Evolutionary conservation across 2,329 filamentous ascomycete species (phyloP).

Genomic region (Xylariaceae sp.): DNA sequence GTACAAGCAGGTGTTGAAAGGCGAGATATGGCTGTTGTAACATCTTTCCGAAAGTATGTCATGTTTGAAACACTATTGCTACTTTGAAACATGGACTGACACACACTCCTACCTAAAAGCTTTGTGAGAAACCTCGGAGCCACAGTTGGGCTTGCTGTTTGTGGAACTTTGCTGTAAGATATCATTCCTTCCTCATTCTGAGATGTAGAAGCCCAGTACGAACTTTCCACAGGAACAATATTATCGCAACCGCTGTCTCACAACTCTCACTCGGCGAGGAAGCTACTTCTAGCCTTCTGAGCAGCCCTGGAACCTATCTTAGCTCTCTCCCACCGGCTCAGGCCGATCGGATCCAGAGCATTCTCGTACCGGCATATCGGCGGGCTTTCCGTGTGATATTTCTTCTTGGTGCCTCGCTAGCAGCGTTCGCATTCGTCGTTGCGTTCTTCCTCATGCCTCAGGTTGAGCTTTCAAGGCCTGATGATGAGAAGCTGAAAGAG

Average conservation of each 20-base stretch:
- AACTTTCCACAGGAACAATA: slow-evolving; percentile 33
- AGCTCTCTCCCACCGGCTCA: slow-evolving; percentile 26
- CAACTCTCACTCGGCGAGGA: slow-evolving; percentile 23
- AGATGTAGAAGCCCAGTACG: not conserved
- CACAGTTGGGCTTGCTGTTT: slow-evolving; percentile 38
- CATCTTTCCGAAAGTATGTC: slow-evolving; percentile 41
- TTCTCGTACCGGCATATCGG: slow-evolving; percentile 36
- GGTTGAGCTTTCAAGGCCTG: slow-evolving; percentile 34
- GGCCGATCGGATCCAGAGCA: slow-evolving; percentile 27
- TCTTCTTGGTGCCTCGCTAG: slow-evolving; percentile 34
- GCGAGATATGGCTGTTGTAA: slow-evolving; percentile 41
- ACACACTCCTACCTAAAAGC: slow-evolving; percentile 16
- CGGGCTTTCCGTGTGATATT: slow-evolving; percentile 37
- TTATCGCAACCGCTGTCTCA: slow-evolving; percentile 30
- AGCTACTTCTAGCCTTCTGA: slow-evolving; percentile 27
- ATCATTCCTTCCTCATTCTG: not conserved
- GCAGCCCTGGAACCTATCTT: slow-evolving; percentile 33
- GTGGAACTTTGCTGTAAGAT: slow-evolving; percentile 36
- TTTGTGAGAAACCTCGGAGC: slow-evolving; percentile 39
- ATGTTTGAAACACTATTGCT: not conserved
- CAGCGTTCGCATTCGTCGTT: slow-evolving; percentile 34
- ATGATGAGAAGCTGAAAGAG: slow-evolving; percentile 31
- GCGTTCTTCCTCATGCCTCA: slow-evolving; percentile 40
- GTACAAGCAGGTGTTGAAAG: slow-evolving; percentile 54
- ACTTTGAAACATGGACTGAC: not conserved